Percentiles rank a stretch among this genome's conserved stretches.
phyloP scores from a whole-genome alignment of 1,284 basidiomycete species.

The Fistulina hepatica region DNA sequence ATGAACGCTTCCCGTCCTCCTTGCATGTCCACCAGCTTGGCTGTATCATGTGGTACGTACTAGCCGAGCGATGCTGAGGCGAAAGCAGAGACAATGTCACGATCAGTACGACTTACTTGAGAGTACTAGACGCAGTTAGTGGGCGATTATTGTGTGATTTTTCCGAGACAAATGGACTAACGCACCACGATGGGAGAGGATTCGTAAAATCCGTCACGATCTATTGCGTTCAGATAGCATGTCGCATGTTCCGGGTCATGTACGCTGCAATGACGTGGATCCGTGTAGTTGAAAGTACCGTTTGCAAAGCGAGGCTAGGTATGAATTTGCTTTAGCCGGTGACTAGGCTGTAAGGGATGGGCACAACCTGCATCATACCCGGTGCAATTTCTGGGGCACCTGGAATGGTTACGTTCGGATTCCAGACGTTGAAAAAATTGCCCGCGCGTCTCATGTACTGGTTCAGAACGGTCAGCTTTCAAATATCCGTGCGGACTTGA shows the following conservation, averaged over 20 bases:
- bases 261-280: slow-evolving; percentile 55
- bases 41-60: slow-evolving; percentile 54
- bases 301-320: slow-evolving; percentile 45
- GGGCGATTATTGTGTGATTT: slow-evolving; percentile 1
- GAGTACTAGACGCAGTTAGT: slow-evolving; percentile 28
- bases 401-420: slow-evolving; percentile 41
- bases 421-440: slow-evolving; percentile 53
- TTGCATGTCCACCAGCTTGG: slow-evolving; percentile 45
- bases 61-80: no score
- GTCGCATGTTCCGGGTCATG: slow-evolving; percentile 46
- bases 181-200: slow-evolving; percentile 48
- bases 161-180: slow-evolving; percentile 5
- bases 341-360: slow-evolving; percentile 3
- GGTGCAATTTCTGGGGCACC: slow-evolving; percentile 30
- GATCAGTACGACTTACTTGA: slow-evolving; percentile 29
- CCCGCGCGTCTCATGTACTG: slow-evolving; percentile 44
- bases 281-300: slow-evolving; percentile 53
- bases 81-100: no score
- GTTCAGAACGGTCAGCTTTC: background rate
- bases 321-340: slow-evolving; percentile 2
- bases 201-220: slow-evolving; percentile 56
- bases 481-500: background rate
- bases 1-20: slow-evolving; percentile 46
- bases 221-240: slow-evolving; percentile 49
- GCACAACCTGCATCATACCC: slow-evolving; percentile 44